Conservation (phyloP, 2,329 filamentous ascomycete genomes). For the Blastomyces emzantsi region DNA sequence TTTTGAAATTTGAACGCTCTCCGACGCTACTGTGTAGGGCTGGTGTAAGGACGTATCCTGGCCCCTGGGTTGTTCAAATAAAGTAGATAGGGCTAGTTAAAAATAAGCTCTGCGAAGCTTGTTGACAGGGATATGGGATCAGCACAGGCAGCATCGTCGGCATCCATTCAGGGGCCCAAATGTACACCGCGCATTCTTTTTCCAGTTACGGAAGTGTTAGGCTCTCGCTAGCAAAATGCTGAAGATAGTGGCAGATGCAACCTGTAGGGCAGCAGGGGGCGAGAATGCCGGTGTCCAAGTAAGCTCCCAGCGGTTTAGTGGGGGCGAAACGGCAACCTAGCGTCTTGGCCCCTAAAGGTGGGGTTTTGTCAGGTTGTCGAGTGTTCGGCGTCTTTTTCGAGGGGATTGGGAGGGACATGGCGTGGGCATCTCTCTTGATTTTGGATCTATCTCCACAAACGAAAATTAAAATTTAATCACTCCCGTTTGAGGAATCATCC, state of each 20-base stretch:
- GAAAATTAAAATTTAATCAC: not conserved
- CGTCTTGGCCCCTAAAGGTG: not conserved
- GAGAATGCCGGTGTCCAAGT: not conserved
- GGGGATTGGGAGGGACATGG: not conserved
- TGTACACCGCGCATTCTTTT: not conserved
- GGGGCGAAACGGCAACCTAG: not conserved
- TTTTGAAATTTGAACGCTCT: not conserved
- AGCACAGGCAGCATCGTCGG: not conserved
- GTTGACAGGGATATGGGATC: not conserved
- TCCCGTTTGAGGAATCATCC: not conserved
- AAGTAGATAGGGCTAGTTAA: not conserved
- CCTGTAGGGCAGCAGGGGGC: not conserved
- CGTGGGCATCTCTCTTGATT: not conserved
- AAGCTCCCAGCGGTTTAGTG: not conserved
- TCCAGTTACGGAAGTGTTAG: not conserved
- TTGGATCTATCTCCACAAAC: not conserved
- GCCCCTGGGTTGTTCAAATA: not conserved
- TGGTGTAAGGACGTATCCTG: not conserved
- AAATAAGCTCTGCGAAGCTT: not conserved
- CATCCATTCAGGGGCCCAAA: not conserved
- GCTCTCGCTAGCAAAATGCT: not conserved
- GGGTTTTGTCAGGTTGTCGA: too few relatives aligned
- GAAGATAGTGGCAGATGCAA: not conserved
- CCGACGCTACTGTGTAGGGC: not conserved
- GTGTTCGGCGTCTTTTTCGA: not conserved